phyloP scores from a whole-genome alignment of 106 monocot genomes.

The Agapanthus africanus region DNA sequence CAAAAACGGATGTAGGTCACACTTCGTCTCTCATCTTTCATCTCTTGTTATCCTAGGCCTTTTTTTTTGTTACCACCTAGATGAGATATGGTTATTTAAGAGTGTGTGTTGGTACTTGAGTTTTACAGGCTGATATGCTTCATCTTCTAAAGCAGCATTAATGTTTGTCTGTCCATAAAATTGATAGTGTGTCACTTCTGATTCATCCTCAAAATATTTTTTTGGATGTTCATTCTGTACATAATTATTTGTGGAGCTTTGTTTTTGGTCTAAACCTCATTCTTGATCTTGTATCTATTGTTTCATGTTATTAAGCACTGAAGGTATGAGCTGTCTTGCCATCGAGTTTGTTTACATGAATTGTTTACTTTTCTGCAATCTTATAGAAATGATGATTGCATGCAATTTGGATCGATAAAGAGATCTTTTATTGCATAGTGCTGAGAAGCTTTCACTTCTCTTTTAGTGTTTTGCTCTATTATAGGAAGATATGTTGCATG shows the following conservation, averaged over 20 bases:
- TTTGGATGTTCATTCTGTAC: not conserved
- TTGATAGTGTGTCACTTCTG: not conserved
- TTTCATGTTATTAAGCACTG: not conserved
- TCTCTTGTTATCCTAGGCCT: not conserved
- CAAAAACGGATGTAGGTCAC: constrained; percentile 65
- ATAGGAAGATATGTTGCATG: no score
- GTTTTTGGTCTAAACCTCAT: not conserved
- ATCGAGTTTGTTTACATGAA: not conserved
- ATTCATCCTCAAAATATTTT: not conserved
- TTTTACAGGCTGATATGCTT: not conserved
- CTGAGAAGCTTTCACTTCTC: no score
- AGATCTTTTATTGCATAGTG: no score
- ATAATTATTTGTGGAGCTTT: not conserved
- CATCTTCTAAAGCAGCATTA: not conserved
- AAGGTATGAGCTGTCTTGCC: not conserved
- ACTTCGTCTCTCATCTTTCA: not conserved
- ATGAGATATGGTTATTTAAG: not conserved
- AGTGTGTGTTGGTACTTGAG: not conserved
- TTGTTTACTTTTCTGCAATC: not conserved
- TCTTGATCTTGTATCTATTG: not conserved
- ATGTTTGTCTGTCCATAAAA: not conserved
- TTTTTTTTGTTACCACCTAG: not conserved
- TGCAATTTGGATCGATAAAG: no score
- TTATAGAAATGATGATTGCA: no score
- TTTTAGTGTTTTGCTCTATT: no score